Evolutionary conservation across 257 asterid genomes (phyloP).

Genomic region (Cruciata laevipes): DNA sequence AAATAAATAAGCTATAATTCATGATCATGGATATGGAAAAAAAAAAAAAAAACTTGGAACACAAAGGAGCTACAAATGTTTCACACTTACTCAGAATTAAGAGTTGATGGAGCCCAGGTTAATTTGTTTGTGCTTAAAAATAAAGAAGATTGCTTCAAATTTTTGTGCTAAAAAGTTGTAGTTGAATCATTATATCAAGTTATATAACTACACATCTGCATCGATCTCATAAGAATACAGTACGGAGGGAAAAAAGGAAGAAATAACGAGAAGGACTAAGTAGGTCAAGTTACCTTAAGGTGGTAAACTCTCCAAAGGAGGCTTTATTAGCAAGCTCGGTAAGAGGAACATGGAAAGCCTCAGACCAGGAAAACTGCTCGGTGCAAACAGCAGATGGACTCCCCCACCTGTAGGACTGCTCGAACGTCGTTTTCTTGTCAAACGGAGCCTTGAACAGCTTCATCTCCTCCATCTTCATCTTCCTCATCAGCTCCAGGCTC

Average conservation of each 20-base stretch:
- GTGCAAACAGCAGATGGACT: conserved; percentile 42
- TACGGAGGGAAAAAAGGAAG: too few relatives aligned
- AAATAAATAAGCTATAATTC: too few relatives aligned
- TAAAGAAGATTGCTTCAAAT: too few relatives aligned
- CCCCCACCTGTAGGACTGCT: conserved; percentile 73
- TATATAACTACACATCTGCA: too few relatives aligned
- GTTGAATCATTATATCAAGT: too few relatives aligned
- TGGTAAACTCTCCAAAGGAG: conserved; percentile 45
- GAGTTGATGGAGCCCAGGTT: background rate
- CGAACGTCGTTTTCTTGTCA: conserved; percentile 40
- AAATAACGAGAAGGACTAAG: too few relatives aligned
- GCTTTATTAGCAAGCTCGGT: conserved; percentile 38
- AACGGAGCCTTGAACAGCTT: conserved; percentile 43
- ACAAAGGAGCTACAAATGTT: background rate
- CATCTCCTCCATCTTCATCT: conserved; percentile 46
- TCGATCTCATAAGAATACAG: too few relatives aligned
- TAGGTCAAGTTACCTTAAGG: conserved; percentile 31
- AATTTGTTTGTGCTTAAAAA: background rate
- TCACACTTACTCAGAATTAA: background rate
- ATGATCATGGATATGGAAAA: too few relatives aligned
- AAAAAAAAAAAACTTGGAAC: too few relatives aligned
- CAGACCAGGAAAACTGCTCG: conserved; percentile 61
- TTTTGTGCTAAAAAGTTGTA: too few relatives aligned
- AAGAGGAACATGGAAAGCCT: conserved; percentile 63
- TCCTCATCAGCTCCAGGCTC: conserved; percentile 22